A percentile compares a stretch with the other conserved stretches of the same genome.
These are phyloP conservation scores for Eutypa lata DNA, from an alignment of 2,329 filamentous ascomycete genomes.

Conservation along the genomic window DNA sequence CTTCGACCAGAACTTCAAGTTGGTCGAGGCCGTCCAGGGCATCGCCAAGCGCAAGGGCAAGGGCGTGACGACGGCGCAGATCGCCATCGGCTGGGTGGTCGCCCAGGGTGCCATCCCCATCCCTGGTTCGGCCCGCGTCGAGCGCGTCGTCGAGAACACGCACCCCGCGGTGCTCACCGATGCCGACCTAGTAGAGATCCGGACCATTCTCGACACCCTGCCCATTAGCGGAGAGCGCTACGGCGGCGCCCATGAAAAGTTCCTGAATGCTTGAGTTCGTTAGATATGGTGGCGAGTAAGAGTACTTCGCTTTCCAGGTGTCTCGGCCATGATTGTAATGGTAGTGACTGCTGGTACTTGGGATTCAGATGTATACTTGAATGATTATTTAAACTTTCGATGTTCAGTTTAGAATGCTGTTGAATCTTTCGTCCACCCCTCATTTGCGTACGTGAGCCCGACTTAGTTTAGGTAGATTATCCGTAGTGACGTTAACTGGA, in stretches of 20 bases:
- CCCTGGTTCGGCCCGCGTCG: conserved; percentile 28
- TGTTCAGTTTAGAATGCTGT: background rate
- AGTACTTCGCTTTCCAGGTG: background rate
- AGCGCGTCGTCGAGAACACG: conserved; percentile 46
- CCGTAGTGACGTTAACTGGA: no score
- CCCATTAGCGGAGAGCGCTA: conserved; percentile 9
- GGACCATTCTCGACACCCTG: conserved; percentile 16
- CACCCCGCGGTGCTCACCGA: conserved; percentile 32
- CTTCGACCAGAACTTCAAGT: conserved; percentile 51
- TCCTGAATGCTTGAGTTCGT: background rate
- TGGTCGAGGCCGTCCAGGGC: conserved; percentile 45
- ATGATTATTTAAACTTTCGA: background rate
- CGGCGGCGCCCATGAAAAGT: background rate
- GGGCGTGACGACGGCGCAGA: conserved; percentile 45
- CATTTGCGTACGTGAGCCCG: background rate
- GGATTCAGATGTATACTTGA: background rate
- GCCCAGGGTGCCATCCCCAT: conserved; percentile 42
- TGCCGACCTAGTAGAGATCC: conserved; percentile 36
- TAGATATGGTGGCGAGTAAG: background rate
- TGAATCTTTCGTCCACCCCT: background rate
- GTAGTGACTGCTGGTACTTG: background rate
- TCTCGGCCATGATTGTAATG: background rate
- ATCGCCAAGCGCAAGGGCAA: conserved; percentile 50
- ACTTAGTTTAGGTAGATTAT: no score
- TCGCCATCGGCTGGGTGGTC: conserved; percentile 52